phyloP scores from a whole-genome alignment of 352 stramenopile species.

The Globisporangium megalacanthum region DNA sequence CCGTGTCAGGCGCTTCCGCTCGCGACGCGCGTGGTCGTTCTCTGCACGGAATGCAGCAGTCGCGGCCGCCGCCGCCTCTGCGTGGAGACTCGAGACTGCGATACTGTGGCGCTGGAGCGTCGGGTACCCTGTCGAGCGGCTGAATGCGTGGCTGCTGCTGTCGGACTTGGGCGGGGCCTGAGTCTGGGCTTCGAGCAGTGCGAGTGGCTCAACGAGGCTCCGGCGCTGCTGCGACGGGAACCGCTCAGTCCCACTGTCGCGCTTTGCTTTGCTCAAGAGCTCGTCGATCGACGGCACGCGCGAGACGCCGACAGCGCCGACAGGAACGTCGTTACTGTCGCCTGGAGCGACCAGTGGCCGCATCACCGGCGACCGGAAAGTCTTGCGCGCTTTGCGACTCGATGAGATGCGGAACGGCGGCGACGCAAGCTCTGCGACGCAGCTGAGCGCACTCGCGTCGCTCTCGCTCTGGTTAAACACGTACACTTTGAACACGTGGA shows the following conservation, averaged over 20 bases:
- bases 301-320: neutral
- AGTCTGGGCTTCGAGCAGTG: constrained; percentile 9
- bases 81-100: constrained; percentile 11
- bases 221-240: constrained; percentile 12
- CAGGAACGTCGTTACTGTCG: constrained; percentile 8
- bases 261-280: constrained; percentile 22
- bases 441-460: constrained; percentile 31
- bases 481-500: constrained; percentile 79
- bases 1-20: constrained; percentile 64
- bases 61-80: constrained; percentile 1
- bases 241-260: constrained; percentile 1
- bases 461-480: constrained; percentile 36
- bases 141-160: neutral
- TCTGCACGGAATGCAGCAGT: constrained; percentile 8
- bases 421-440: constrained; percentile 49
- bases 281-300: constrained; percentile 43
- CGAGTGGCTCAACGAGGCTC: constrained; percentile 14
- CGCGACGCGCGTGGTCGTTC: constrained; percentile 37
- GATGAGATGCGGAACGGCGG: constrained; percentile 76
- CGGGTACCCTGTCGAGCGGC: constrained; percentile 4
- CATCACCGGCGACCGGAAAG: constrained; percentile 49
- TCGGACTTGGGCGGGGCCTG: constrained; percentile 7
- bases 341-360: constrained; percentile 9
- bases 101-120: constrained; percentile 18
- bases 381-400: constrained; percentile 77